Base-by-base conservation (phyloP, 495 filamentous ascomycete genomes). In the Penicillium simplicissimum region DNA sequence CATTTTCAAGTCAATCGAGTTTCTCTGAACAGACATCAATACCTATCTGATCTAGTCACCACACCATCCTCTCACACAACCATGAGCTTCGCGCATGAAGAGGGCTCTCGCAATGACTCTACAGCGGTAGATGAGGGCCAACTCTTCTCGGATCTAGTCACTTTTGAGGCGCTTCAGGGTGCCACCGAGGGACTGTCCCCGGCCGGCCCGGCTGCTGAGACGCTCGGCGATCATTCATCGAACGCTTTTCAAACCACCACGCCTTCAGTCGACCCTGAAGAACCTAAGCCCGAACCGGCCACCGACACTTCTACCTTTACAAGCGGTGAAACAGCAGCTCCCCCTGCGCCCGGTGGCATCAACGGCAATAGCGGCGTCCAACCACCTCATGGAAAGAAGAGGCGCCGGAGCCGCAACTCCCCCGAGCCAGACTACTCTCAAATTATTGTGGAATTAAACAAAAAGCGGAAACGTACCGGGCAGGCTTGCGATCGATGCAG, bases 401-500 rank as follows among this genome's bases (percentile, higher is more conserved):
- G 47, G 8, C 66, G 65, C 21, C 67, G 61, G 13, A 62, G 57
- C 15, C 45, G 55, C 5, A 58, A 67, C 43, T 70, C 73, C 19
- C 66, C 70, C 5, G 70, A 83, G 40, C 83, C 21, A 15, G 45
- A 91, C 52, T 90, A 89, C 65, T 90, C 89, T 7, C 84, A 78
- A 58, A 28, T 81, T 83, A 51, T 86, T 91, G 34, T 86, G 84
- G 78, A 86, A 82, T 73, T 85, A 84, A 67, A 74, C 88, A 82
- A 81, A 17, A 87, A 55, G 38, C 28, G 87, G 51, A 86, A 83
- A 21, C 82, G 91, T 14, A 95, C 90, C 0, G 90, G 90, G 3
- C 92, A 95, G 71, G 93, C 93, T 6, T 97, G 93, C 81, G 93
- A 96, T 69, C 83, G 93, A 54, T 97, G 93, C 81, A 92, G 92